phyloP scores from a whole-genome alignment of 371 early-diverging fungal genomes.

The Syncephalastrum contaminatum region DNA sequence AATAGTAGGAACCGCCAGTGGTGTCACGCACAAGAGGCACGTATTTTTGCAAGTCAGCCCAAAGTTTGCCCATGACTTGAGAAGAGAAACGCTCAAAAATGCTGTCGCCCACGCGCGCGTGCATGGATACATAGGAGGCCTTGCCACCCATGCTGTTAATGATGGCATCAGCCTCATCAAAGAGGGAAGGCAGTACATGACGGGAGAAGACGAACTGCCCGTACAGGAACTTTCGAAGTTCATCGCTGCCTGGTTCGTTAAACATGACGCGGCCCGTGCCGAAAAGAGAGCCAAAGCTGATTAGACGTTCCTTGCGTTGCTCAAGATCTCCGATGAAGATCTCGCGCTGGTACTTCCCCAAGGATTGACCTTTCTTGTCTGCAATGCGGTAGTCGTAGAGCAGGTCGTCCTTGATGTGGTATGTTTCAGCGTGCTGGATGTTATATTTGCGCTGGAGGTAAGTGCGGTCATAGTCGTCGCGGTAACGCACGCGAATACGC shows the following conservation, averaged over 20 bases:
- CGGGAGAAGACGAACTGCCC: conserved; percentile 33
- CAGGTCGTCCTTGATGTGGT: conserved; percentile 34
- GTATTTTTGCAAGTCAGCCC: conserved; percentile 30
- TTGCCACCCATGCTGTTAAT: conserved; percentile 50
- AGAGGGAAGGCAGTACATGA: conserved; percentile 30
- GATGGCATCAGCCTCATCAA: conserved; percentile 45
- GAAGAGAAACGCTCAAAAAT: conserved; percentile 43
- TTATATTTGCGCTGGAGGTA: conserved; percentile 24
- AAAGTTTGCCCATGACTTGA: conserved; percentile 29
- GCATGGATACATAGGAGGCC: conserved; percentile 45
- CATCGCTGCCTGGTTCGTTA: conserved; percentile 36
- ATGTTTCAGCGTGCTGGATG: conserved; percentile 24
- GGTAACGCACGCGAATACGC: conserved; percentile 27
- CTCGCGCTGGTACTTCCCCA: conserved; percentile 34
- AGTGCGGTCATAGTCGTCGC: conserved; percentile 20
- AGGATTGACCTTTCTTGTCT: conserved; percentile 29
- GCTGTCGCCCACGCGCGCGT: conserved; percentile 55
- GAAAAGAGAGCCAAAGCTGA: conserved; percentile 62
- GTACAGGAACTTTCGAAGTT: conserved; percentile 21
- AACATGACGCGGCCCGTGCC: conserved; percentile 52
- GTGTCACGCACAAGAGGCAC: conserved; percentile 18
- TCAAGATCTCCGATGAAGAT: conserved; percentile 43
- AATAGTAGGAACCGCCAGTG: background rate
- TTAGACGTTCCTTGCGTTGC: conserved; percentile 37
- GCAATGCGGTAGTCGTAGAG: conserved; percentile 53